Evolutionary conservation across 257 asterid species (phyloP).

Genomic region (Nicotiana paniculata): DNA sequence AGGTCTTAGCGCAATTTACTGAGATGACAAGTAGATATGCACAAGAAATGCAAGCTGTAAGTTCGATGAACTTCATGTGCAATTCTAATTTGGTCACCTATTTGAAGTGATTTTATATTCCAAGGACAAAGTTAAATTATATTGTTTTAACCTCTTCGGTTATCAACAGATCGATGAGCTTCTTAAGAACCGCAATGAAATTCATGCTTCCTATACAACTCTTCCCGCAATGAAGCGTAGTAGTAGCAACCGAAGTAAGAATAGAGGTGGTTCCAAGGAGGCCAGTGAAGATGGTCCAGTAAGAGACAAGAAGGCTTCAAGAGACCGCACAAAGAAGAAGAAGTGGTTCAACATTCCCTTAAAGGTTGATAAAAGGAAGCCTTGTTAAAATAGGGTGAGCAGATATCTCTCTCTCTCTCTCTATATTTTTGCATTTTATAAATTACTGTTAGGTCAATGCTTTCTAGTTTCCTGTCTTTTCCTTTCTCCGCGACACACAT

Average conservation of each 20-base stretch:
- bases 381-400: constrained; percentile 44
- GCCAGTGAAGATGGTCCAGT: constrained; percentile 37
- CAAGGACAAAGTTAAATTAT: not conserved
- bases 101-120: not conserved
- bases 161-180: constrained; percentile 76
- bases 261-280: constrained; percentile 46
- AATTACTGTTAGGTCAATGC: not conserved
- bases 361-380: constrained; percentile 81
- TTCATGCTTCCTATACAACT: constrained; percentile 73
- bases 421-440: too few relatives aligned
- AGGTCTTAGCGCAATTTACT: constrained; percentile 94
- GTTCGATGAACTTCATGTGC: constrained; percentile 18
- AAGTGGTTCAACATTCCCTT: constrained; percentile 79
- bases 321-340: constrained; percentile 71
- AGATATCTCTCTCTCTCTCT: not conserved
- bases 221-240: constrained; percentile 59
- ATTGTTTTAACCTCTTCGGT: not conserved
- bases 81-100: not conserved
- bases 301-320: constrained; percentile 47
- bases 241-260: constrained; percentile 62
- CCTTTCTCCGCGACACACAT: not conserved
- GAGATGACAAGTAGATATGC: constrained; percentile 96
- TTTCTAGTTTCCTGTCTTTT: not conserved
- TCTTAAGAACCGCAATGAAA: constrained; percentile 77
- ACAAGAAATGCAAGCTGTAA: constrained; percentile 91